Conservation (phyloP, 2,329 filamentous ascomycete genomes). For the Pseudogymnoascus sp. region DNA sequence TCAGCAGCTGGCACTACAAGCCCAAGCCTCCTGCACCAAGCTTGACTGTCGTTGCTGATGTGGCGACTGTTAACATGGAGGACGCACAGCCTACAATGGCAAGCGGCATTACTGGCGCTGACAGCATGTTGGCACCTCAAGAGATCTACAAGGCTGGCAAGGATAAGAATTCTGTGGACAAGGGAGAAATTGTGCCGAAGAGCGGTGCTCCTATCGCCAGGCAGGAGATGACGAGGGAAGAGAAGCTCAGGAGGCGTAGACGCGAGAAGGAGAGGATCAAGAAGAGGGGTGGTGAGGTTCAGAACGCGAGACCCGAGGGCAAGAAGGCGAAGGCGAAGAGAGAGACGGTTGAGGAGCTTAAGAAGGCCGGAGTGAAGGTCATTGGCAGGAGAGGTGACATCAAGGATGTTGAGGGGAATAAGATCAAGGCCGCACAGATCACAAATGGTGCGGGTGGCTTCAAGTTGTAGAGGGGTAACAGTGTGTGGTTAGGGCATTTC, state of each 20-base stretch:
- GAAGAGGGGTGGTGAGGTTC: constrained; percentile 51
- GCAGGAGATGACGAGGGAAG: constrained; percentile 82
- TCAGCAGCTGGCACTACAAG: constrained; percentile 93
- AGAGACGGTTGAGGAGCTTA: constrained; percentile 46
- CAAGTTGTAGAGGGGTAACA: constrained; percentile 43
- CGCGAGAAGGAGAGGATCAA: constrained; percentile 78
- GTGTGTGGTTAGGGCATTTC: neutral
- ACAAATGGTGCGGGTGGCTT: constrained; percentile 45
- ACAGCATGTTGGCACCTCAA: constrained; percentile 80
- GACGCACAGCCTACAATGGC: constrained; percentile 83
- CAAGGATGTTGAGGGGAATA: constrained; percentile 74
- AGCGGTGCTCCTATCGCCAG: constrained; percentile 67
- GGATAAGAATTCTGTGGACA: constrained; percentile 43
- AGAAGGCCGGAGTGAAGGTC: constrained; percentile 81
- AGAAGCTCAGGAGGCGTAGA: constrained; percentile 66
- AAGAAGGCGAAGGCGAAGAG: constrained; percentile 50
- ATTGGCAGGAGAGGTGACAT: constrained; percentile 86
- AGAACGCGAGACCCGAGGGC: constrained; percentile 40
- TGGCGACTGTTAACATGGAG: constrained; percentile 89
- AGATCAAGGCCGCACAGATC: constrained; percentile 47
- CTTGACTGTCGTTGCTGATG: constrained; percentile 80
- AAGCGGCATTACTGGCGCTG: constrained; percentile 57
- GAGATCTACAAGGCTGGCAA: constrained; percentile 83
- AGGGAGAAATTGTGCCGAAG: constrained; percentile 68
- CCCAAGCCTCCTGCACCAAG: constrained; percentile 75